These are phyloP conservation scores for Saccharomyces hybrid DNA, from an alignment of 1,139 yeast genomes.

Conservation along the genomic window DNA sequence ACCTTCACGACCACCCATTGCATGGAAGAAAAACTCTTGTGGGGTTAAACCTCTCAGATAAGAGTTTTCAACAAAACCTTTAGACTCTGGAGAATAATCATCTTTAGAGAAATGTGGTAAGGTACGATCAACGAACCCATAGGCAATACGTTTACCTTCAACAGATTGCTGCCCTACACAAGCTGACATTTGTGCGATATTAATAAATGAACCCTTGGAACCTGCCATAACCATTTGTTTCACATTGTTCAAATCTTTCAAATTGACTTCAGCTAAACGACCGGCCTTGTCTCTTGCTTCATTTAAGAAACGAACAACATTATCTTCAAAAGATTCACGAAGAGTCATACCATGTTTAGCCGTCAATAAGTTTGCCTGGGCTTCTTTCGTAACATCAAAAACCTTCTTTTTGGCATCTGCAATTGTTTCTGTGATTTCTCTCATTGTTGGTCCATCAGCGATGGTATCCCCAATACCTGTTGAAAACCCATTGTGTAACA, in stretches of 20 bases:
- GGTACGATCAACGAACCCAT: slow-evolving; percentile 92
- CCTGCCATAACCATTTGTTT: slow-evolving; percentile 99
- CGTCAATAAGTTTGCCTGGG: slow-evolving; percentile 78
- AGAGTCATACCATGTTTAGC: slow-evolving; percentile 99
- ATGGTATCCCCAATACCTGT: slow-evolving; percentile 99
- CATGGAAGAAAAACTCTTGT: slow-evolving; percentile 98
- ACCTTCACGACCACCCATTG: slow-evolving; percentile 99
- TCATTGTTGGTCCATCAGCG: slow-evolving; percentile 94
- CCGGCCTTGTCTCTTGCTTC: slow-evolving; percentile 99
- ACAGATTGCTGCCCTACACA: slow-evolving; percentile 99
- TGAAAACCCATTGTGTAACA: slow-evolving; percentile 92
- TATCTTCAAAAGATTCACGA: slow-evolving; percentile 96
- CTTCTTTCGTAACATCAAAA: slow-evolving; percentile 84
- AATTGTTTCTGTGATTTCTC: slow-evolving; percentile 84
- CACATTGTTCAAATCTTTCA: slow-evolving; percentile 90
- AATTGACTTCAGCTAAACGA: slow-evolving; percentile 93
- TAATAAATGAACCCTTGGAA: slow-evolving; percentile 97
- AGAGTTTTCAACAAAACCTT: slow-evolving; percentile 96
- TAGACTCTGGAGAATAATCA: slow-evolving; percentile 96
- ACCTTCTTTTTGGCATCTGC: slow-evolving; percentile 89
- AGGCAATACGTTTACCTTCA: slow-evolving; percentile 98
- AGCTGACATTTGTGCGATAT: slow-evolving; percentile 99
- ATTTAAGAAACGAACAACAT: slow-evolving; percentile 88
- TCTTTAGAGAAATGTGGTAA: slow-evolving; percentile 98
- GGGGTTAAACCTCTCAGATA: slow-evolving; percentile 97